Percentiles rank a stretch among this genome's conserved stretches.
These are phyloP conservation scores for Fusarium xyrophilum DNA, from an alignment of 2,329 filamentous ascomycete species.

Conservation along the genomic window DNA sequence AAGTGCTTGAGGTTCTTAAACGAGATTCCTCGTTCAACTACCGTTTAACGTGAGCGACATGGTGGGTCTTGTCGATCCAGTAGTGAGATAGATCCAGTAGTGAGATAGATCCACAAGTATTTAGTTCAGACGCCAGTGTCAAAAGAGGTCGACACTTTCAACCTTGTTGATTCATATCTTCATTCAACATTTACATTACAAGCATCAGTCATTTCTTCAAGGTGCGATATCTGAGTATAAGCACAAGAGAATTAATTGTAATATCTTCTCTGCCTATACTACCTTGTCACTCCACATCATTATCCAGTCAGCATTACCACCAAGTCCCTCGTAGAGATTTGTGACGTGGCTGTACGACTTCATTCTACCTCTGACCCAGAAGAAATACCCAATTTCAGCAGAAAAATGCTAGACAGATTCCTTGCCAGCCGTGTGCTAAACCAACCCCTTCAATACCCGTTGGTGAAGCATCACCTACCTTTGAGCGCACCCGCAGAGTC, in stretches of 20 bases:
- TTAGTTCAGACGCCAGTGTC: neutral
- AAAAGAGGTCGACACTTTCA: neutral
- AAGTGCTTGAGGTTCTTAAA: neutral
- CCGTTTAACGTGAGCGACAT: neutral
- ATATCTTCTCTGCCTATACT: neutral
- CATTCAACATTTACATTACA: neutral
- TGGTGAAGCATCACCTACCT: neutral
- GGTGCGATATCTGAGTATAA: accelerated
- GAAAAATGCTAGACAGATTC: neutral
- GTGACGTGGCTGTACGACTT: neutral
- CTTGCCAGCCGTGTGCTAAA: neutral
- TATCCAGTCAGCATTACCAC: neutral
- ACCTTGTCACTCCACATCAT: neutral
- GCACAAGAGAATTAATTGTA: neutral
- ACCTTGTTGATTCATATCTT: too few species aligned
- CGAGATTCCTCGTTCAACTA: neutral
- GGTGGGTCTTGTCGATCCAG: neutral
- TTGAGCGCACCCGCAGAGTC: neutral
- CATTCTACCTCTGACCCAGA: neutral
- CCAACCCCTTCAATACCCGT: neutral
- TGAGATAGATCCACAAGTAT: neutral
- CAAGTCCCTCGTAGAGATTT: neutral
- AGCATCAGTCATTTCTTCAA: neutral
- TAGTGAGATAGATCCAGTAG: neutral
- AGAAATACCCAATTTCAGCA: accelerated